Base-by-base conservation (phyloP, 2,329 filamentous ascomycete genomes). In the Knoxdaviesia capensis region DNA sequence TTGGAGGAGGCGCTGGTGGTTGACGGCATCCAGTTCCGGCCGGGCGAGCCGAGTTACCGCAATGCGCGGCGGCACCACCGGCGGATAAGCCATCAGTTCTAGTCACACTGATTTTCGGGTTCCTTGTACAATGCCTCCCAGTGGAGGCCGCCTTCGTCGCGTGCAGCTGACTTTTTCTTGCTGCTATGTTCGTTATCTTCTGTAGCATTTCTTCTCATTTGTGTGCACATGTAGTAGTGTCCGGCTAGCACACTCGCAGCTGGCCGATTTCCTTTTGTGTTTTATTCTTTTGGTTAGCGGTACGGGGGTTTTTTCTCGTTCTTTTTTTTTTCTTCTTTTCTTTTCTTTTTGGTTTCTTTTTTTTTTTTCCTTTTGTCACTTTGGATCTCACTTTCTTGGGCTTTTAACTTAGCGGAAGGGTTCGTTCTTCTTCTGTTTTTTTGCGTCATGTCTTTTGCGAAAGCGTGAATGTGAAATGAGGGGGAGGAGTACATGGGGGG, bases 301-400 rank as follows among this genome's bases (percentile, higher is more conserved):
- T 41, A 41, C 34, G 39, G 20, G 33, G 10, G 31, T 31, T 28
- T 38, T 7, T 43, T 45, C 41, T 34, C 36, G 31, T 43, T 41
- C 41, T 45, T 41, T 29, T 43, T 42, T 42, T 9, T 30, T n/a
- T 29, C 8, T 32, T 34, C 11, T 41, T 35, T 38, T 38, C n/a
- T 39, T 28, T 31, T 39, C 31, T 29, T 41, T 41, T 46, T 40
- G n/a, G 41, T 44, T 40, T 44, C n/a, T 41, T 41, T 43, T 36
- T 38, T 46, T 47, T 48, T 31, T 40, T 42, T 39, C 31, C 38
- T 46, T 32, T 43, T 41, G 10, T 33, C 8, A 38, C 11, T 30
- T 34, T 29, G 2, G 35, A 9, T 9, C 33, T 43, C 32, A 39
- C 35, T 43, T 47, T 48, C 41, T 38, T 46, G 9, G 32, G 10